phyloP scores from a whole-genome alignment of 2,329 filamentous ascomycete species.

The Colletotrichum theobromicola region DNA sequence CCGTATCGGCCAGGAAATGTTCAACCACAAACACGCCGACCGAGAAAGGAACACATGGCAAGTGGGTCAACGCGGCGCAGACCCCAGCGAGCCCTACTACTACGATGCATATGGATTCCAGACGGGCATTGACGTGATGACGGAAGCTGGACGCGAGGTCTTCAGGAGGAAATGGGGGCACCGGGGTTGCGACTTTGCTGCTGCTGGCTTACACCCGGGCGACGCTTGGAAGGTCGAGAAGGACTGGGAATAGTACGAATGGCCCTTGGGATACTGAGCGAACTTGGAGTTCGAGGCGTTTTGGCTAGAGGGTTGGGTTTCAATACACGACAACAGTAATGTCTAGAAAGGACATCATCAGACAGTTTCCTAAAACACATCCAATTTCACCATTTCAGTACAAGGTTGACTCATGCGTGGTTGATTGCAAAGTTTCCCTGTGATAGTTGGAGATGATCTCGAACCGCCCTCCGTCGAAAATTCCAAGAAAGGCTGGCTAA shows the following conservation, averaged over 20 bases:
- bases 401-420: not conserved
- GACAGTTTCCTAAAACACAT: not conserved
- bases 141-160: slow-evolving; percentile 47
- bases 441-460: no score
- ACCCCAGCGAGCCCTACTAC: slow-evolving; percentile 55
- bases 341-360: not conserved
- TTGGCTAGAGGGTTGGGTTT: not conserved
- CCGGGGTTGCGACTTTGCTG: slow-evolving; percentile 44
- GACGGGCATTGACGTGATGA: slow-evolving; percentile 46
- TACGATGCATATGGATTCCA: slow-evolving; percentile 51
- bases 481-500: not conserved
- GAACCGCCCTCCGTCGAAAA: not conserved
- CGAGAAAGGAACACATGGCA: slow-evolving; percentile 57
- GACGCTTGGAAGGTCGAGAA: slow-evolving; percentile 52
- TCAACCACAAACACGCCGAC: slow-evolving; percentile 45
- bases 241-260: slow-evolving; percentile 36
- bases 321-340: not conserved
- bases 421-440: rapidly evolving
- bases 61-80: slow-evolving; percentile 53
- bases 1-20: slow-evolving; percentile 39
- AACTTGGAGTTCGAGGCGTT: not conserved
- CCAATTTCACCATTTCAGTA: not conserved
- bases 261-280: not conserved
- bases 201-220: slow-evolving; percentile 38
- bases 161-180: slow-evolving; percentile 53